Base-by-base conservation (phyloP, 352 stramenopile genomes). In the Chrysophaeum taylorii region DNA sequence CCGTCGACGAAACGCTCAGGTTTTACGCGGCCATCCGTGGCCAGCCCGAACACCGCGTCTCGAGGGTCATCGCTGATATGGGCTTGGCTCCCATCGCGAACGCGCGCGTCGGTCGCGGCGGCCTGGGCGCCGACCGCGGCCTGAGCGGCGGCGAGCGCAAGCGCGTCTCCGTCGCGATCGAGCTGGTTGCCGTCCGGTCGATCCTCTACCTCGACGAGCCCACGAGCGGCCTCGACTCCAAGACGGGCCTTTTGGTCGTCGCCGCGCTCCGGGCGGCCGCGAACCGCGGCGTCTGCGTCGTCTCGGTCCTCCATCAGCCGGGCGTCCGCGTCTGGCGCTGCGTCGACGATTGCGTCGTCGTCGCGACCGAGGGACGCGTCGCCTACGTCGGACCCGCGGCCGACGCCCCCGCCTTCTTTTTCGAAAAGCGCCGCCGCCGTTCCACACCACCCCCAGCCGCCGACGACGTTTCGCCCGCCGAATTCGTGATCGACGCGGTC, bases 291-390 rank as follows among this genome's bases (percentile, higher is more conserved):
- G 84, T 87, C 48, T 90, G 90, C 54, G 84, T 94, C 25, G 74
- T 92, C 1, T 64, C 90, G 36, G 89, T 86, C 66, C 87, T 94
- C 64, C 88, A 94, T 72, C 88, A 94, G 71, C 88, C 88, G 4
- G 82, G 72, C 38, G 52, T 31, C 9, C 25, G 33, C 25, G 25
- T 39, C 9, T 63, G 52, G 52, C n/a, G 52, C 25, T 35, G 9
- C 7, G 5, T 63, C 14, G 52, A 63, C 33, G 52, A 63, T 23
- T 25, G 12, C 9, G 4, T 63, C 52, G n/a, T 63, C 52, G 36
- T 63, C 33, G 25, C 52, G 25, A 12, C 27, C 33, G 4, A 5
- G 25, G 52, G 52, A 2, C 45, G 45, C 45, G 25, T 63, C 33
- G 52, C 52, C 9, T 63, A 63, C 33, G 25, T 15, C 25, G 52